phyloP scores from a whole-genome alignment of 139 green algal species.

The Dunaliella primolecta region DNA sequence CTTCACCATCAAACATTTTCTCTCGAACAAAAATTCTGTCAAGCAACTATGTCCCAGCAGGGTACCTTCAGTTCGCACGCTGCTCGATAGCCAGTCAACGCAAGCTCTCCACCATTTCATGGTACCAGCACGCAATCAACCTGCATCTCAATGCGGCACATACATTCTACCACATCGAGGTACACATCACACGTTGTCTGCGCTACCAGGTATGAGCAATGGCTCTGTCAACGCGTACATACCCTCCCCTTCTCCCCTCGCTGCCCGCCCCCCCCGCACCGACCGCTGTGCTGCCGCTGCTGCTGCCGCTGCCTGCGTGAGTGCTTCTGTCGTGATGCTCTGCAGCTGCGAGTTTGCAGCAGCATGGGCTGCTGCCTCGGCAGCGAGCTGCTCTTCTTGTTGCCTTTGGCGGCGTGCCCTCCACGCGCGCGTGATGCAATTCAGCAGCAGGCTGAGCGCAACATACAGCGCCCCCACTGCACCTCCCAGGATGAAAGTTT shows the following conservation, averaged over 20 bases:
- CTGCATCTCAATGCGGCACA: too few species aligned
- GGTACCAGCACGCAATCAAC: too few species aligned
- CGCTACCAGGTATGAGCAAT: not conserved
- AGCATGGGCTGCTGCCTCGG: not conserved
- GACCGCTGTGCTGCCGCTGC: not conserved
- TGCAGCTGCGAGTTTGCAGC: not conserved
- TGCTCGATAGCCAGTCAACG: too few species aligned
- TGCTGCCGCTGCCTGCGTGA: not conserved
- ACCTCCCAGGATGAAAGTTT: slow-evolving; percentile 1
- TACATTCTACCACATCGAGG: too few species aligned
- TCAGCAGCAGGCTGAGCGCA: slow-evolving; percentile 1
- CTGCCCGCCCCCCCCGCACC: too few species aligned
- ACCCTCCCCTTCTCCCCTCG: too few species aligned
- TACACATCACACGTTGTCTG: not conserved
- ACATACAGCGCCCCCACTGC: not conserved
- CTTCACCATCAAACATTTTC: too few species aligned
- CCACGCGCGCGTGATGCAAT: not conserved
- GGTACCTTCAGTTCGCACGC: too few species aligned
- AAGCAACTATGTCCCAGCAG: too few species aligned
- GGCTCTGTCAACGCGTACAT: not conserved
- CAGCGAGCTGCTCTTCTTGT: not conserved
- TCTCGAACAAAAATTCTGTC: too few species aligned
- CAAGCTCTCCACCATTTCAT: too few species aligned
- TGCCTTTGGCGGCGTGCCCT: not conserved
- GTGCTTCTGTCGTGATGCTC: too few species aligned